Conservation (phyloP, 257 asterid genomes). For the Solanum microdontum region DNA sequence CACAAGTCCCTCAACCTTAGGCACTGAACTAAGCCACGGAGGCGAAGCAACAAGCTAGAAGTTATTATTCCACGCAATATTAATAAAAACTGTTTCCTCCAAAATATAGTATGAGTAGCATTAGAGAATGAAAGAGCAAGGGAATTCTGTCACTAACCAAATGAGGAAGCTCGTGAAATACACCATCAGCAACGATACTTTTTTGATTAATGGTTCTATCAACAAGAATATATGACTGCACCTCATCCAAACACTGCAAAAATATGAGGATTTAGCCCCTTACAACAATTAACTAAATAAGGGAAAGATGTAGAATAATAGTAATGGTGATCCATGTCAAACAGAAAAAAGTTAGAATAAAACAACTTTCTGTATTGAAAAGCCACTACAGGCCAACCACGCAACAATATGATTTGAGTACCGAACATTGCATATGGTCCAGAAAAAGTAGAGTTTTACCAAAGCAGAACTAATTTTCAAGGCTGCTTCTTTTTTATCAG, state of each 20-base stretch:
- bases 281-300: neutral
- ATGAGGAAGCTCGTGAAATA: conserved; percentile 31
- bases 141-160: conserved; percentile 41
- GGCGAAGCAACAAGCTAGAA: neutral
- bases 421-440: neutral
- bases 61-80: neutral
- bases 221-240: conserved; percentile 77
- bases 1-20: neutral
- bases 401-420: neutral
- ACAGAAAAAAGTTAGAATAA: neutral
- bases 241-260: conserved; percentile 81
- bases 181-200: conserved; percentile 14
- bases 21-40: neutral
- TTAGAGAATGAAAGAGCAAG: neutral
- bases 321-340: neutral
- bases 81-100: neutral
- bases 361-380: neutral
- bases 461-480: conserved; percentile 51
- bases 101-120: neutral
- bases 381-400: neutral
- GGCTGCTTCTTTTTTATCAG: conserved; percentile 55
- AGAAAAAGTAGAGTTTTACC: conserved; percentile 29
- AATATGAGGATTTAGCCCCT: neutral
- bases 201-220: conserved; percentile 45
- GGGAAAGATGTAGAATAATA: neutral